Base-by-base conservation (phyloP, 2,329 filamentous ascomycete genomes). In the Trichophyton schoenleinii region DNA sequence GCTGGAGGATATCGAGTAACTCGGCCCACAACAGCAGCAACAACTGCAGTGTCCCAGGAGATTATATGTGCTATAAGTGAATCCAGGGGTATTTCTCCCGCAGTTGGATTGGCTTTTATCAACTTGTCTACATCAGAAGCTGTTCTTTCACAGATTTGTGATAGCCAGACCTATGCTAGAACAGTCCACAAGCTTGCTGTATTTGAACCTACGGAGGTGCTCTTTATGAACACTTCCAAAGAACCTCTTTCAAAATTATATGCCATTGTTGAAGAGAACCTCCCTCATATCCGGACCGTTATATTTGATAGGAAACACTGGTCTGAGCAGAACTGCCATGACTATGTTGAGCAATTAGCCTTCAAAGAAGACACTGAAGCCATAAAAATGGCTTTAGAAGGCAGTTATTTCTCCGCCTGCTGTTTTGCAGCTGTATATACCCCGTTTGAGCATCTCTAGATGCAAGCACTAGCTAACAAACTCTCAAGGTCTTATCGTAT, bases 1-100 rank as follows among this genome's bases (percentile, higher is more conserved):
- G 44, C 55, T 13, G 55, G 58, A 22, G 41, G 73, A 74, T 44
- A 80, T 79, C 58, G 77, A 78, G 85, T 82, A 42, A 78, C 78
- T 31, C 69, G 71, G 34, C 72, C 71, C 57, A 76, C 79, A 34
- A 86, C 84, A 1, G 83, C 81, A 2, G 78, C 82, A 52, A 83
- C 80, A 36, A 78, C 80, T 52, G 72, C 81, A 55, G 79, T 80
- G 64, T 76, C 77, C 25, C 86, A 92, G 67, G 84, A 87, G 64
- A 84, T 96, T 60, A 79, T 96, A n/a, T 97, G 92, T 72, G 91
- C 92, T 3, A 75, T 96, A 57, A 89, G 85, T 67, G 91, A 96
- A 71, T 90, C 89, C 49, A 87, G 91, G n/a, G 90, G 90, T 3
- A 83, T 96, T 3, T 86, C 88, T 22, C 90, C 91, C 0, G 87